phyloP scores from a whole-genome alignment of 352 stramenopile species.

The Globisporangium megalacanthum region DNA sequence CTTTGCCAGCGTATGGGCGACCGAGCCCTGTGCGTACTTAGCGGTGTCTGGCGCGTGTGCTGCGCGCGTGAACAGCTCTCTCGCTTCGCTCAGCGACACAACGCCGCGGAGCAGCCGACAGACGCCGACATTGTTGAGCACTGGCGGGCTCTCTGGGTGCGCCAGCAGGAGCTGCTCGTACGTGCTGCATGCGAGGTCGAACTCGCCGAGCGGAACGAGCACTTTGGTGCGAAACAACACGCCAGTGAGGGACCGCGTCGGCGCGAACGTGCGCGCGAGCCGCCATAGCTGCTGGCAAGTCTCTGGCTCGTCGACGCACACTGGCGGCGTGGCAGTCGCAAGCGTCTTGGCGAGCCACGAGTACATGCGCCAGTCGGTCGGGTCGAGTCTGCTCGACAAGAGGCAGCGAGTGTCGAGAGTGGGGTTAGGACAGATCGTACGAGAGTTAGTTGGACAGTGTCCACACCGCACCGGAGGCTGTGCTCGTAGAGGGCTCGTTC shows the following conservation, averaged over 20 bases:
- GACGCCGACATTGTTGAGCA: conserved; percentile 28
- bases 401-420: too few species aligned
- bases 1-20: background rate
- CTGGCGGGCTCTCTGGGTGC: conserved; percentile 14
- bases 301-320: conserved; percentile 9
- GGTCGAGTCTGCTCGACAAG: conserved; percentile 45
- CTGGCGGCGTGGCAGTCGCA: background rate
- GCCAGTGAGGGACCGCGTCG: conserved; percentile 20
- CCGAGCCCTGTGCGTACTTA: background rate
- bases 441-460: too few species aligned
- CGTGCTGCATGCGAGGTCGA: conserved; percentile 10
- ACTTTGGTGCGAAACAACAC: conserved; percentile 21
- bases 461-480: conserved; percentile 17
- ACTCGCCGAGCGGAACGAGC: conserved; percentile 12
- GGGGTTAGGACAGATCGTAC: too few species aligned
- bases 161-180: conserved; percentile 17
- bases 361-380: conserved; percentile 48
- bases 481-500: conserved; percentile 31
- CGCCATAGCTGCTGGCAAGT: conserved; percentile 17
- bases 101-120: conserved; percentile 15
- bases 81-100: conserved; percentile 8
- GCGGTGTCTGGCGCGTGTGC: background rate
- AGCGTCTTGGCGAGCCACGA: conserved; percentile 16
- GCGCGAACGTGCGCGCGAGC: conserved; percentile 21
- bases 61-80: conserved; percentile 17